phyloP scores from a whole-genome alignment of 2,329 filamentous ascomycete genomes.

The Emmonsiellopsis sp. region DNA sequence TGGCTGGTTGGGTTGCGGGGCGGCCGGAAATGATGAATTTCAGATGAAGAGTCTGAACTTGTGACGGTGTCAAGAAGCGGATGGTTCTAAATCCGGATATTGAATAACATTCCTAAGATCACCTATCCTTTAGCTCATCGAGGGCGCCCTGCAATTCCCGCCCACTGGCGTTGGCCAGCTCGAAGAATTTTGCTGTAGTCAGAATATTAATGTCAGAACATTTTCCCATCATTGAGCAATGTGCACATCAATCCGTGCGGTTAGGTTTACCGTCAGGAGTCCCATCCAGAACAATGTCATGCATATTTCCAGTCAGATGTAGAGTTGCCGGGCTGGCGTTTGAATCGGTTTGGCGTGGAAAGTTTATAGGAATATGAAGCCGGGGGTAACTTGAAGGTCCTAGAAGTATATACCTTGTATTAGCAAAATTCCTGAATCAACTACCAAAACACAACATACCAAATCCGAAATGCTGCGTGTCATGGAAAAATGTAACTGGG shows the following conservation, averaged over 20 bases:
- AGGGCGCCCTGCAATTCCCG: constrained; percentile 12
- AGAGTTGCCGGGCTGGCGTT: constrained; percentile 19
- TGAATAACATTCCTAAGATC: constrained; percentile 6
- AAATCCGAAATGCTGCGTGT: constrained; percentile 19
- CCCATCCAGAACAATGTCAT: constrained; percentile 18
- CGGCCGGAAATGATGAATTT: constrained; percentile 6
- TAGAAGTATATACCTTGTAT: constrained; percentile 2
- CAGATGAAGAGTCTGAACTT: constrained; percentile 8
- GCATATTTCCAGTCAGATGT: constrained; percentile 18
- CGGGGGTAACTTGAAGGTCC: constrained; percentile 16
- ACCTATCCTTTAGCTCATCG: constrained; percentile 16
- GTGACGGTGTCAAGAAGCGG: constrained; percentile 9
- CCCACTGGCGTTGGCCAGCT: constrained; percentile 13
- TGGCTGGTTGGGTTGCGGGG: constrained; percentile 13
- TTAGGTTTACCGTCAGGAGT: constrained; percentile 16
- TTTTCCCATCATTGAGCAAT: constrained; percentile 1
- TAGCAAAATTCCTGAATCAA: constrained; percentile 1
- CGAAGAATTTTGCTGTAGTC: constrained; percentile 15
- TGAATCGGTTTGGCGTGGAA: constrained; percentile 15
- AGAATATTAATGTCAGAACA: constrained; percentile 9
- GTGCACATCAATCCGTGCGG: constrained; percentile 2
- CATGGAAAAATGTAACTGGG: constrained; percentile 20
- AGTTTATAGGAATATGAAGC: constrained; percentile 16
- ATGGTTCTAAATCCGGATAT: not conserved
- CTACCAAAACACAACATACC: constrained; percentile 9